Conservation (phyloP, 176 grass and related monocot species). For the Musa beccarii region DNA sequence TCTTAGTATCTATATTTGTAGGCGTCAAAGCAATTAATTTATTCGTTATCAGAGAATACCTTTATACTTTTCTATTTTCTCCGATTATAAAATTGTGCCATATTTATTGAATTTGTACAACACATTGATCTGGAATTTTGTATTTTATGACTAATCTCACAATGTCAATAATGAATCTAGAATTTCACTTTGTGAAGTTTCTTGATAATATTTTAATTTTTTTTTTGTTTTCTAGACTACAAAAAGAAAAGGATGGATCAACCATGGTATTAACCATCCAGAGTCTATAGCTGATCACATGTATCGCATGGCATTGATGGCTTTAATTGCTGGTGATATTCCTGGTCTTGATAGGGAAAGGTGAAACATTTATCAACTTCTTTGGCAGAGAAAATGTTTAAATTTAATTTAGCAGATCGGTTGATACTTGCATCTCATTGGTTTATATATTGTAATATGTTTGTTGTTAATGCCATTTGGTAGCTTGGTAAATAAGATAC, state of each 20-base stretch:
- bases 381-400: neutral
- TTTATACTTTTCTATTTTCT: neutral
- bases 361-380: slow-evolving; percentile 17
- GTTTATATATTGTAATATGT: neutral
- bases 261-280: slow-evolving; percentile 55
- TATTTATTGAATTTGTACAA: neutral
- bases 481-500: no score
- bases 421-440: neutral
- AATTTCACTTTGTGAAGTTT: neutral
- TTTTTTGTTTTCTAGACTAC: slow-evolving; percentile 46
- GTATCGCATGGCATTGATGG: slow-evolving; percentile 97
- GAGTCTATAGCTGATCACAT: slow-evolving; percentile 98
- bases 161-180: neutral
- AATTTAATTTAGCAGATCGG: neutral
- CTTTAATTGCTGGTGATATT: slow-evolving; percentile 74
- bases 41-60: neutral
- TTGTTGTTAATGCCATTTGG: no score
- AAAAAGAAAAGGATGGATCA: slow-evolving; percentile 82
- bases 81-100: neutral
- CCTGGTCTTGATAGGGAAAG: slow-evolving; percentile 83
- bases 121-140: neutral
- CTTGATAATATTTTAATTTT: neutral
- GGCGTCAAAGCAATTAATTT: no score
- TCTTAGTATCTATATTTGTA: no score
- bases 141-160: neutral